Percentiles rank a stretch among this genome's conserved stretches.
Evolutionary conservation across 2,329 filamentous ascomycete species (phyloP).

Genomic region (Emericellopsis atlantica): DNA sequence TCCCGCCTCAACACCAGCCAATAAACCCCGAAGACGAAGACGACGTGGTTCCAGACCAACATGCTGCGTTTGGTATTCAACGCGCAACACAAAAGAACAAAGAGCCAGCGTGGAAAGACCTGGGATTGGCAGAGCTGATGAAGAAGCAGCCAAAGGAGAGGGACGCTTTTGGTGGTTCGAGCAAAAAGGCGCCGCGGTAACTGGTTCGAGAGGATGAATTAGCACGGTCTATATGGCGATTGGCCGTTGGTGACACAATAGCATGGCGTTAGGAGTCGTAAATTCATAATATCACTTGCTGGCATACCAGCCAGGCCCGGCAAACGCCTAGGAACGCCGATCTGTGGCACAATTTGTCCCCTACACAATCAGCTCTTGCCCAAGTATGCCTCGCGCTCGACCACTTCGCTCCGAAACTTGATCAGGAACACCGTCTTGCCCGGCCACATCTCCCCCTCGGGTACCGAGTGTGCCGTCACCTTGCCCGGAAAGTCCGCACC

Average conservation of each 20-base stretch:
- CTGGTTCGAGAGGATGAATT: too few relatives aligned
- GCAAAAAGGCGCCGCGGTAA: too few relatives aligned
- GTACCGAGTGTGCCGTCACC: slow-evolving; percentile 77
- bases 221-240: too few relatives aligned
- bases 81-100: slow-evolving; percentile 60
- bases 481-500: slow-evolving; percentile 80
- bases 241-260: too few relatives aligned
- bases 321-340: too few relatives aligned
- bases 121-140: slow-evolving; percentile 62
- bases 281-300: too few relatives aligned
- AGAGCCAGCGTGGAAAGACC: slow-evolving; percentile 68
- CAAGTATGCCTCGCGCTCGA: slow-evolving; percentile 80
- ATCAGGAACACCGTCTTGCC: slow-evolving; percentile 92
- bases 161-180: too few relatives aligned
- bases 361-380: slow-evolving; percentile 34
- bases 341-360: background rate
- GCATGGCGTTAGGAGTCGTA: too few relatives aligned
- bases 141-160: slow-evolving; percentile 36
- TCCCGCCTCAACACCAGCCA: slow-evolving; percentile 68
- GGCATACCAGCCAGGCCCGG: too few relatives aligned
- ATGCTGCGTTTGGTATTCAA: slow-evolving; percentile 77
- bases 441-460: slow-evolving; percentile 77
- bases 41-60: slow-evolving; percentile 78
- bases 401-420: slow-evolving; percentile 80
- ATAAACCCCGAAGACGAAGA: slow-evolving; percentile 83